phyloP scores from a whole-genome alignment of 2,329 filamentous ascomycete genomes.

The Trichoderma polysporum region DNA sequence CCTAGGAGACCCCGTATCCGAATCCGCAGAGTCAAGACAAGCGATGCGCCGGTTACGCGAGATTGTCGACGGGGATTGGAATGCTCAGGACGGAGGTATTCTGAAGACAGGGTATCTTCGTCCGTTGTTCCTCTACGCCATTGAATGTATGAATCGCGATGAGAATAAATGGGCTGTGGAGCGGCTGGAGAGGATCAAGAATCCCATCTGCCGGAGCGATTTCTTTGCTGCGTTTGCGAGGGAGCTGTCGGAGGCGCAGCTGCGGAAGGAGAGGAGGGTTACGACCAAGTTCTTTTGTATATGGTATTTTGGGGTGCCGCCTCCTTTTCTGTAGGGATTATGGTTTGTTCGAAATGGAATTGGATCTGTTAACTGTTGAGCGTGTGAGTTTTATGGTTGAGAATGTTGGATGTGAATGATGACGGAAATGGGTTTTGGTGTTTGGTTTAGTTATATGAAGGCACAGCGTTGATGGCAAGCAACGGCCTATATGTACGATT shows the following conservation, averaged over 20 bases:
- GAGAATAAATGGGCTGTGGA: conserved; percentile 25
- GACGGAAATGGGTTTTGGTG: too few relatives aligned
- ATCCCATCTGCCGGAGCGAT: conserved; percentile 20
- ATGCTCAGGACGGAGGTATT: not conserved
- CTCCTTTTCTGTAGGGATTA: conserved; percentile 22
- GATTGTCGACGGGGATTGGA: conserved; percentile 25
- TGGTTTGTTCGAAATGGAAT: not conserved
- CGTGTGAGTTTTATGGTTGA: too few relatives aligned
- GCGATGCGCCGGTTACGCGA: conserved; percentile 23
- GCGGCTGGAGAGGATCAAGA: conserved; percentile 22
- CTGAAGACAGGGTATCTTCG: conserved; percentile 27
- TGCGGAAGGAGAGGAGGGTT: conserved; percentile 26
- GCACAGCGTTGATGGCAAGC: too few relatives aligned
- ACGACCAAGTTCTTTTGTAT: conserved; percentile 28
- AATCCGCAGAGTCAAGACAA: conserved; percentile 23
- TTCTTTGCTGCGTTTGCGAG: conserved; percentile 25
- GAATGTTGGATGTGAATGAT: too few relatives aligned
- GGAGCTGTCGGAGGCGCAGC: conserved; percentile 23
- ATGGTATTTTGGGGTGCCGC: conserved; percentile 25
- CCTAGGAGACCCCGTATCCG: conserved; percentile 25
- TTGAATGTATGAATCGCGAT: conserved; percentile 25
- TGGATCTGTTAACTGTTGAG: too few relatives aligned
- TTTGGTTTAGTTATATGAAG: too few relatives aligned
- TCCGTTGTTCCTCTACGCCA: conserved; percentile 27
- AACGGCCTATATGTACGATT: too few relatives aligned